Evolutionary conservation across 257 asterid genomes (phyloP), one percentile per base, ranked within the genome.

Genomic region (Solanum paucissectum): DNA sequence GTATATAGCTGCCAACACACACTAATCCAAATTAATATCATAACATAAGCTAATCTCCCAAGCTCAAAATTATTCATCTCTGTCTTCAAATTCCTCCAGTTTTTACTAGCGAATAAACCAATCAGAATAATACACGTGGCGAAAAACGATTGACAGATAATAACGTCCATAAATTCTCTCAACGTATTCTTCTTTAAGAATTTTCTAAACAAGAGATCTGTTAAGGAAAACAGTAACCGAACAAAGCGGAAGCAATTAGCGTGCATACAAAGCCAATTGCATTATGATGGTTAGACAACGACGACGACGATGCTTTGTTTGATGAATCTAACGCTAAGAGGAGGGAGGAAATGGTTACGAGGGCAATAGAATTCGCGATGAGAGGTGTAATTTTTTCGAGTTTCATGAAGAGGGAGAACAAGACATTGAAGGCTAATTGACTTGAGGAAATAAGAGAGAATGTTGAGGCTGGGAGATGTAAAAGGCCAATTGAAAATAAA

Each of bases 371-470:
- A 34, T 93, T 91, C 25, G 91, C 27, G 4, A 89, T 37, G 2
- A 83, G 25, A 37, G 91, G 91, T 9, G 92, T 91, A 66, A 91
- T 37, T 64, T 89, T 92, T 37, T 90, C 93, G 0, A 89, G 69
- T 76, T 90, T 92, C 89, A 92, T 85, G 69, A 90, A 88, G 88
- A 86, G 76, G 33, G 95, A 91, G 64, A 92, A 92, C 75, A 94
- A 25, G 9, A 92, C 94, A 32, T 88, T 90, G 93, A 94, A 91
- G 2, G 89, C 95, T 34, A 92, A 83, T 62, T 92, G 94, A 83
- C 83, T 90, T 23, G 95, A 69, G 44, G 91, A 81, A 18, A 94
- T 60, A 75, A 94, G 90, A 23, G 92, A 91, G 14, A 71, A 93
- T 5, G 91, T 91, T 5, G 92, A 91, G 66, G 91, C 89, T 5